These are phyloP conservation scores for Leccinum variabile DNA, from an alignment of 1,284 basidiomycete species.

Conservation along the genomic window DNA sequence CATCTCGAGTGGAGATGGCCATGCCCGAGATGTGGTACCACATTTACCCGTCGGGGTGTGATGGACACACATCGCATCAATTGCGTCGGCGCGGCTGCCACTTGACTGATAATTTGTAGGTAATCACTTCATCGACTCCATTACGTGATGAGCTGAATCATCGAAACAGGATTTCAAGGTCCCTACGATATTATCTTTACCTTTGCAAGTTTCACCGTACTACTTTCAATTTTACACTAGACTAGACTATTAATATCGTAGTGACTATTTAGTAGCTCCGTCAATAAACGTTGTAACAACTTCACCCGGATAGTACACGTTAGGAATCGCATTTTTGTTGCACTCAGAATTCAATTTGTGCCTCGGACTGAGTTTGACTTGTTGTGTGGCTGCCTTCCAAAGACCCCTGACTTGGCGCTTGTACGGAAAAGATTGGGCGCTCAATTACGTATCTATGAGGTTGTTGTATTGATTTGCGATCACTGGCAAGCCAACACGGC, in stretches of 20 bases:
- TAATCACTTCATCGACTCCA: neutral
- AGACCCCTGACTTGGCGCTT: neutral
- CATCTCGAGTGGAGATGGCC: conserved; percentile 27
- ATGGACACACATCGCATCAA: conserved; percentile 17
- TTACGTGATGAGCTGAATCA: conserved; percentile 4
- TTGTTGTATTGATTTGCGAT: neutral
- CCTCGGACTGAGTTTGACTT: neutral
- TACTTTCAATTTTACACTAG: neutral
- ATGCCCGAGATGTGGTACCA: conserved; percentile 17
- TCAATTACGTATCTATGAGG: neutral
- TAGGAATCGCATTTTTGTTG: neutral
- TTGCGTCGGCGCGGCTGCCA: conserved; percentile 4
- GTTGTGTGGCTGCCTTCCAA: conserved; percentile 3
- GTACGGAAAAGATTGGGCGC: conserved; percentile 3
- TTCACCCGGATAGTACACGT: neutral
- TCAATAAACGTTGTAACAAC: neutral
- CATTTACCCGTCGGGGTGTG: conserved; percentile 24
- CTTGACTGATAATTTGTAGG: conserved; percentile 12
- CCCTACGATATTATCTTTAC: neutral
- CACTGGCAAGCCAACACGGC: neutral
- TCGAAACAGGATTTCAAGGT: neutral
- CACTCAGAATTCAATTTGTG: neutral
- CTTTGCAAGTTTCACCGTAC: conserved; percentile 4
- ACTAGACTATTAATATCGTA: neutral
- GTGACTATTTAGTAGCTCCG: neutral